A percentile compares a stretch with the other conserved stretches of the same genome.
These are phyloP conservation scores for Hyaloscypha variabilis DNA, from an alignment of 495 filamentous ascomycete genomes.

Conservation along the genomic window DNA sequence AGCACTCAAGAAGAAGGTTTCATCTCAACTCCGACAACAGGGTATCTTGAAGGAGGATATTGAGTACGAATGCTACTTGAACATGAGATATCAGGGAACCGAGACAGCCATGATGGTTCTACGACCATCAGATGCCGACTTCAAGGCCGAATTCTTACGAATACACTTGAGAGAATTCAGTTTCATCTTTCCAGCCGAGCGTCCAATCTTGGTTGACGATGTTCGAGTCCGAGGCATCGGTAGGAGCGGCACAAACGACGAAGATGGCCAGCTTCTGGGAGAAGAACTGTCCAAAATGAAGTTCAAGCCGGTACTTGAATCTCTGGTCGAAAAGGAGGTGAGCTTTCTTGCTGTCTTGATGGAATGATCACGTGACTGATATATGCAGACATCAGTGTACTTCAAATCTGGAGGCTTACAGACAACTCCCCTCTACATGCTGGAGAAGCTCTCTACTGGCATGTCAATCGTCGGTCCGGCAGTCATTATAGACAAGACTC, in stretches of 20 bases:
- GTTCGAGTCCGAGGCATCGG: conserved; percentile 26
- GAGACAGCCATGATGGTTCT: conserved; percentile 57
- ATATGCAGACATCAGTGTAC: conserved; percentile 4
- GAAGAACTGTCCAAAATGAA: background rate
- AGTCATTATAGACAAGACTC: conserved; percentile 34
- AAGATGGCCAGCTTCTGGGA: background rate
- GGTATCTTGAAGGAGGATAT: conserved; percentile 46
- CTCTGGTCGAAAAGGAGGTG: background rate
- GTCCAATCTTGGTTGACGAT: conserved; percentile 51
- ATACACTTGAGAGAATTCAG: conserved; percentile 55
- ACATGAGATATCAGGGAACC: conserved; percentile 57
- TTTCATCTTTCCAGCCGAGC: conserved; percentile 47
- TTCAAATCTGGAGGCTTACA: conserved; percentile 28
- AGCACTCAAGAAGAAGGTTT: background rate
- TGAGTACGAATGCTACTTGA: conserved; percentile 52
- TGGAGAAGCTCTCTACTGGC: conserved; percentile 24
- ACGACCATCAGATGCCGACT: conserved; percentile 43
- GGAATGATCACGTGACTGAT: background rate
- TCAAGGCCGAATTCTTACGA: conserved; percentile 45
- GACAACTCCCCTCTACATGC: conserved; percentile 30
- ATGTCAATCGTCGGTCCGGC: conserved; percentile 28
- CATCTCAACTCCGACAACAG: conserved; percentile 23
- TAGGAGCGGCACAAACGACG: background rate
- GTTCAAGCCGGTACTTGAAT: conserved; percentile 9
- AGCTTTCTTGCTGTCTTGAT: background rate